phyloP scores from a whole-genome alignment of 345 rosid species.

The Trapa incisa region DNA sequence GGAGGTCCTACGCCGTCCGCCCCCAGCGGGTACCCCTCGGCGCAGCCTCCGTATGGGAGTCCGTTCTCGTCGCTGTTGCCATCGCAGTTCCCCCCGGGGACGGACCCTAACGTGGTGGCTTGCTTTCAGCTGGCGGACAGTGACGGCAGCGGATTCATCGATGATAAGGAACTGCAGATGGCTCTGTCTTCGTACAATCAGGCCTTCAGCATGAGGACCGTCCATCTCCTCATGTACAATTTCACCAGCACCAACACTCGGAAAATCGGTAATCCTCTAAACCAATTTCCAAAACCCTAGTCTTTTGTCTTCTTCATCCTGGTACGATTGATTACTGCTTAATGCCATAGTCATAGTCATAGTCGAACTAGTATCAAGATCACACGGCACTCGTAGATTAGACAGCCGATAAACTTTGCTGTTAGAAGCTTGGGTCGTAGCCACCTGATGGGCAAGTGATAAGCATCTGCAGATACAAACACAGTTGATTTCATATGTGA shows the following conservation, averaged over 20 bases:
- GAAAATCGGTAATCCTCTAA: constrained; percentile 47
- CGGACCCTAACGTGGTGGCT: constrained; percentile 73
- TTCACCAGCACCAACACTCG: constrained; percentile 64
- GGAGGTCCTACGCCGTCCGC: constrained; percentile 15
- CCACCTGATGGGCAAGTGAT: too few species aligned
- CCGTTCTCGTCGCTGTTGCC: constrained; percentile 67
- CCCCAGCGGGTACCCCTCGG: constrained; percentile 7
- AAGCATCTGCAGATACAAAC: too few species aligned
- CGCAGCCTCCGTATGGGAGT: constrained; percentile 29
- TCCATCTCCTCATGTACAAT: constrained; percentile 70
- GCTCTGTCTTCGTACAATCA: constrained; percentile 73
- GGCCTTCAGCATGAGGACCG: constrained; percentile 83
- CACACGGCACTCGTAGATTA: not conserved
- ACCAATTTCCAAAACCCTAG: not conserved
- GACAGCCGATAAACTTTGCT: too few species aligned
- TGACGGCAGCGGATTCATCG: constrained; percentile 79
- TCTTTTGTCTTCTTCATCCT: not conserved
- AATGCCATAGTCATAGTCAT: not conserved
- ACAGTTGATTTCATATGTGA: too few species aligned
- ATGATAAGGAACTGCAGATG: constrained; percentile 77
- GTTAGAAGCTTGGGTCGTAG: too few species aligned
- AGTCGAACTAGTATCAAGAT: not conserved
- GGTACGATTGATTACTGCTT: not conserved
- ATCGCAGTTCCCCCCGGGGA: constrained; percentile 71
- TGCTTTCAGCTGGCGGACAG: constrained; percentile 78